phyloP scores from a whole-genome alignment of 139 green algal genomes.

The Auxenochlorella pyrenoidosa region DNA sequence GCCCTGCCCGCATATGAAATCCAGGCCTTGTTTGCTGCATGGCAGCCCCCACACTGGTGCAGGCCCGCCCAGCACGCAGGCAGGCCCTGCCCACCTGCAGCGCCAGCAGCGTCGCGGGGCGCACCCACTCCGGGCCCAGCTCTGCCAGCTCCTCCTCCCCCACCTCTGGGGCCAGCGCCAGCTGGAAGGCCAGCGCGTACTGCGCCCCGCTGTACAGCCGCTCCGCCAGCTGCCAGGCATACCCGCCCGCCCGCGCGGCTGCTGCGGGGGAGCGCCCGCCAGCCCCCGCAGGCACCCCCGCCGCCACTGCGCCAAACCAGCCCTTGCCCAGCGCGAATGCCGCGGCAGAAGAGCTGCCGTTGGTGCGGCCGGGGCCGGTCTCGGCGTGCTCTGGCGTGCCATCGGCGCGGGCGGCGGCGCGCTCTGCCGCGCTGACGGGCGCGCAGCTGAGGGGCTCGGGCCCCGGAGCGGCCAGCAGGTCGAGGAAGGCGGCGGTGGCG shows the following conservation, averaged over 20 bases:
- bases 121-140: conserved; percentile 45
- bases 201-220: conserved; percentile 36
- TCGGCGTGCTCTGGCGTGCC: background rate
- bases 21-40: background rate
- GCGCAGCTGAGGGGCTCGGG: background rate
- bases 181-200: conserved; percentile 42
- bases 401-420: background rate
- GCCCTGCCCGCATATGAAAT: background rate
- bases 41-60: too few relatives aligned
- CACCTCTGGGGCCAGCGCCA: conserved; percentile 47
- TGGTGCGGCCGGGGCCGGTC: background rate
- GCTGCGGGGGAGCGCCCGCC: background rate
- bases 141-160: conserved; percentile 40
- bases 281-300: background rate
- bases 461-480: conserved; percentile 1
- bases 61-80: background rate
- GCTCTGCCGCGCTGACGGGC: conserved; percentile 26
- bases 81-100: conserved; percentile 13
- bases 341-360: background rate
- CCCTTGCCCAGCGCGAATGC: background rate
- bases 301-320: conserved; percentile 34
- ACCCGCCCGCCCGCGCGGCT: background rate
- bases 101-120: conserved; percentile 3
- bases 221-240: conserved; percentile 35
- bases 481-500: conserved; percentile 47